A percentile compares a stretch with the other conserved stretches of the same genome.
These are phyloP conservation scores for Calonectria leucothoes DNA, from an alignment of 2,329 filamentous ascomycete species.

Conservation along the genomic window DNA sequence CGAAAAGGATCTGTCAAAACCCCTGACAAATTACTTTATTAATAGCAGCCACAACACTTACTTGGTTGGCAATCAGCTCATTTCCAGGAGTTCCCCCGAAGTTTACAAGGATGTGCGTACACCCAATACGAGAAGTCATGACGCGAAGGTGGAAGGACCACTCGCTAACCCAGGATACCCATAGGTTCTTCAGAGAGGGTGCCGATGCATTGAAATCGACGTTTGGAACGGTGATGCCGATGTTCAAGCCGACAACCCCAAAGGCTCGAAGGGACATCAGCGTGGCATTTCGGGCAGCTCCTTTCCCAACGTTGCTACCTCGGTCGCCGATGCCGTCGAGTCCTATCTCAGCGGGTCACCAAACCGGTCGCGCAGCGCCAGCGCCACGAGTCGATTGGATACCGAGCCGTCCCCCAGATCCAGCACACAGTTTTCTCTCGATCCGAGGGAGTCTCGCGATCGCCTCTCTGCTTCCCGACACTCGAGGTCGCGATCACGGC, in stretches of 20 bases:
- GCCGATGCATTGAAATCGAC: slow-evolving; percentile 93
- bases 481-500: slow-evolving; percentile 38
- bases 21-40: slow-evolving; percentile 91
- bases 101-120: slow-evolving; percentile 78
- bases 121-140: background rate
- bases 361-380: slow-evolving; percentile 54
- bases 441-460: slow-evolving; percentile 49
- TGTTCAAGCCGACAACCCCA: slow-evolving; percentile 48
- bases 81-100: slow-evolving; percentile 80
- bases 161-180: background rate
- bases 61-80: slow-evolving; percentile 86
- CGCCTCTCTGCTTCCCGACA: slow-evolving; percentile 45
- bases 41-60: slow-evolving; percentile 97
- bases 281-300: slow-evolving; percentile 60
- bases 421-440: slow-evolving; percentile 42
- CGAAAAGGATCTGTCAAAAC: slow-evolving; percentile 70
- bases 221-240: slow-evolving; percentile 83
- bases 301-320: slow-evolving; percentile 57
- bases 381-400: slow-evolving; percentile 48
- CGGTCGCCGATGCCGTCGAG: slow-evolving; percentile 51
- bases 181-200: slow-evolving; percentile 79
- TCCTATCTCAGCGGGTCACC: slow-evolving; percentile 46
- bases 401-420: slow-evolving; percentile 47
- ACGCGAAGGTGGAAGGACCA: background rate
- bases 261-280: slow-evolving; percentile 57